Conservation (phyloP, 805 yeast genomes). For the Sungouiella thailandica region DNA sequence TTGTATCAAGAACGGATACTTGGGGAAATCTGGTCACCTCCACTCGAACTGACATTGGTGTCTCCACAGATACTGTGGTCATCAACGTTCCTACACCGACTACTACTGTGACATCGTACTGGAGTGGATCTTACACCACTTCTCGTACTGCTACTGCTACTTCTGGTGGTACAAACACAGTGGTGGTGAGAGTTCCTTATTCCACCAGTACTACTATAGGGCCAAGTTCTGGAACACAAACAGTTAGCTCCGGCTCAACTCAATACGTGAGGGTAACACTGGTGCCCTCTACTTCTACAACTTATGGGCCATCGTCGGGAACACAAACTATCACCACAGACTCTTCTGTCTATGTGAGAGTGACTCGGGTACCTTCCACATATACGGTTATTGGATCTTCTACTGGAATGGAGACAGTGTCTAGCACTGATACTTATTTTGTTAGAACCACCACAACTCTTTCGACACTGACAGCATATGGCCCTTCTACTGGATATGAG, state of each 20-base stretch:
- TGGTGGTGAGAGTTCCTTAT: neutral
- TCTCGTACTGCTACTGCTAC: conserved; percentile 5
- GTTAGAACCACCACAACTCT: too few relatives aligned
- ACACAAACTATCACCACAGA: too few relatives aligned
- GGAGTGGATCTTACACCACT: conserved; percentile 4
- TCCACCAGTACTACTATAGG: neutral
- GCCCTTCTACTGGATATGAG: too few relatives aligned
- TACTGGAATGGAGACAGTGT: too few relatives aligned
- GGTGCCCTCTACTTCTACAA: neutral
- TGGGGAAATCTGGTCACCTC: neutral
- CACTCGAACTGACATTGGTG: neutral
- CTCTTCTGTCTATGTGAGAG: too few relatives aligned
- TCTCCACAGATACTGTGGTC: neutral
- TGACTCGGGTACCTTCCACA: too few relatives aligned
- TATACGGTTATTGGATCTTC: too few relatives aligned
- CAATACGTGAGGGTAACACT: neutral
- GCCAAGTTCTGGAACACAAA: too few relatives aligned
- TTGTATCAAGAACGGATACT: conserved; percentile 1
- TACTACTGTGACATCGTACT: conserved; percentile 1
- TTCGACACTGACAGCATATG: too few relatives aligned
- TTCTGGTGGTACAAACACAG: conserved; percentile 1
- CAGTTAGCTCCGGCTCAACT: neutral
- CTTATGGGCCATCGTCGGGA: neutral
- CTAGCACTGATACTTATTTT: too few relatives aligned
- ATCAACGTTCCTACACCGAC: neutral